Evolutionary conservation across 228 moss, liverwort and hornwort species (phyloP), one percentile per base, ranked within the genome.

Genomic region (Sphagnum fallax): DNA sequence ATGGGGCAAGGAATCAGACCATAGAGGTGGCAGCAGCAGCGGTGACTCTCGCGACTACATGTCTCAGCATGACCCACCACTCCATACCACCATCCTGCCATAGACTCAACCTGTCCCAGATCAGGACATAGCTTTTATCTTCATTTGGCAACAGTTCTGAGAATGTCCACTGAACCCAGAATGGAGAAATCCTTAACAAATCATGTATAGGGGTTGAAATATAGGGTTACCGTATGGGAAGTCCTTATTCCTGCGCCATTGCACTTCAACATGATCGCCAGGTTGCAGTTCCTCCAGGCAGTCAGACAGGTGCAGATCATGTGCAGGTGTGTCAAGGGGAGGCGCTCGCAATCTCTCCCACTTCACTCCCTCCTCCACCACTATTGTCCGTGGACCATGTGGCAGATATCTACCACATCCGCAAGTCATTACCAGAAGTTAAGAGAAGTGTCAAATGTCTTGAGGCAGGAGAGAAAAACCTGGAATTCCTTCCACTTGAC

Each of bases 71-170:
- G 95, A 12, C 95, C 95, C 67, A 96, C 95, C 52, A 92, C 81
- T 67, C 95, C 95, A 66, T 96, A 96, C 95, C 95, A 96, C 95
- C 95, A 96, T 67, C 95, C 95, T 96, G 84, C 70, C 67, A 73
- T 48, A 32, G 32, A 32, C 32, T 32, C 32, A 32, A 32, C 32
- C 32, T 32, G 32, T 32, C 32, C 32, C 32, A 32, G 32, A 32
- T 32, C 32, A 32, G 32, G 32, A 32, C 32, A 32, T 32, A 32
- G 32, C 32, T 32, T 32, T 32, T 32, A 32, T 32, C 32, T 32
- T 32, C 32, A 32, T 32, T 32, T 32, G 32, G 32, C 32, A 32
- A 32, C 32, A 32, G 32, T 32, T 32, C 32, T 32, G 32, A 32
- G 32, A 32, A 32, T 1, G 32, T 32, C 2, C 32, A 32, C 32